Evolutionary conservation across 768 basidiomycete species (phyloP), one percentile per base, ranked within the genome.

Genomic region (Neoboletus brunneissimus): DNA sequence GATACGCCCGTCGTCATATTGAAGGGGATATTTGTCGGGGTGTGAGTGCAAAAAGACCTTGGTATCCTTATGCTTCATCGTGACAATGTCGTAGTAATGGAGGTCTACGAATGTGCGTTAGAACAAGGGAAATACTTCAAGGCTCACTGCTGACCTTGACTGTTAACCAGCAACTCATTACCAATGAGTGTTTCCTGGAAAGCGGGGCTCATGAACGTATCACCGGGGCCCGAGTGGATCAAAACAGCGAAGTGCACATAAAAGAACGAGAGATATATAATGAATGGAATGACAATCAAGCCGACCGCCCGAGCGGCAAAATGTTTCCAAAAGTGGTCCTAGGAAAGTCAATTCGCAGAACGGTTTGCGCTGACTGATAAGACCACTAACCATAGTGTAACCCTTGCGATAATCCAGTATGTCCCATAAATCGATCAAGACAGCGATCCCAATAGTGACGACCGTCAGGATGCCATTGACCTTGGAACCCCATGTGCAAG

Each of bases 401-500:
- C 89, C 88, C 64, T 88, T 89, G 68, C 80, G 86, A 69, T 87
- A 72, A 71, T 99, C 97, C 65, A 98, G 74, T 42, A 98, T 79
- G 61, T 88, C 91, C 96, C 97, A 99, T 12, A 99, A 78, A 70
- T 99, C 97, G 57, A 96, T 85, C 31, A 91, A 67, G 43, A 98
- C 97, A 7, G 96, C 96, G 48, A 89, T 79, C 2, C 97, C 97
- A 61, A 99, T 86, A 15, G 91, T 83, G 41, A 85, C 53, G 55
- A 99, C 98, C 2, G 94, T 94, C 58, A 99, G 79, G 47, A 98
- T 78, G 35, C 97, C 97, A 64, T 98, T 98, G 75, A 98, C 97
- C 74, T 99, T 99, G 67, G 95, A 96, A 5, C 91, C 93, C 82
- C 97, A 91, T 2, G 94, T 92, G 72, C 94, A 94, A 34, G 94